Conservation (phyloP, 2,329 filamentous ascomycete genomes). For the Trichoderma koningii region DNA sequence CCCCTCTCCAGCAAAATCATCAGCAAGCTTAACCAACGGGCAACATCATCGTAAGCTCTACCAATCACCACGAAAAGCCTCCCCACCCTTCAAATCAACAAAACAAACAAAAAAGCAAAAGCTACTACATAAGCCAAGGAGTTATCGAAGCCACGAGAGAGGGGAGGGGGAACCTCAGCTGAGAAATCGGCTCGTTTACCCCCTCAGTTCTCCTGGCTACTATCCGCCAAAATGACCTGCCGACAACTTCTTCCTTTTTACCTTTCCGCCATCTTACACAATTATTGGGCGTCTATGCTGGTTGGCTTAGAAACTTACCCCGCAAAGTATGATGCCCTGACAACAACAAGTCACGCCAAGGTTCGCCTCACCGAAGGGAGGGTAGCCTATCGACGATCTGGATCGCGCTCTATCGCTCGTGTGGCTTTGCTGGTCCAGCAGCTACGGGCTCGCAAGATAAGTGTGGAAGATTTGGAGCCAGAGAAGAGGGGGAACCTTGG, state of each 20-base stretch:
- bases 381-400: conserved; percentile 8
- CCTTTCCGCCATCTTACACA: too few species aligned
- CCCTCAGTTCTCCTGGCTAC: conserved; percentile 5
- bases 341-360: too few species aligned
- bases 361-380: too few species aligned
- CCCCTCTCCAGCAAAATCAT: too few species aligned
- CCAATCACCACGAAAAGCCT: background rate
- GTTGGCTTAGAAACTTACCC: background rate
- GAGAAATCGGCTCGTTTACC: background rate
- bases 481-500: background rate
- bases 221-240: background rate
- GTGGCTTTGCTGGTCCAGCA: background rate
- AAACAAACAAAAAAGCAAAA: background rate
- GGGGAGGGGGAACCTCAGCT: background rate
- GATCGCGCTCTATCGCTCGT: conserved; percentile 2
- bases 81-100: background rate
- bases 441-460: too few species aligned
- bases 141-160: background rate
- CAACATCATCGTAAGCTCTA: background rate
- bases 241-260: too few species aligned
- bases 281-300: too few species aligned
- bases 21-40: too few species aligned
- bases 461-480: background rate
- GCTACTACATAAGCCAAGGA: background rate
- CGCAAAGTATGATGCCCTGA: conserved; percentile 17